Evolutionary conservation across 2,329 filamentous ascomycete species (phyloP).

Genomic region (Drechslerella coelobrocha): DNA sequence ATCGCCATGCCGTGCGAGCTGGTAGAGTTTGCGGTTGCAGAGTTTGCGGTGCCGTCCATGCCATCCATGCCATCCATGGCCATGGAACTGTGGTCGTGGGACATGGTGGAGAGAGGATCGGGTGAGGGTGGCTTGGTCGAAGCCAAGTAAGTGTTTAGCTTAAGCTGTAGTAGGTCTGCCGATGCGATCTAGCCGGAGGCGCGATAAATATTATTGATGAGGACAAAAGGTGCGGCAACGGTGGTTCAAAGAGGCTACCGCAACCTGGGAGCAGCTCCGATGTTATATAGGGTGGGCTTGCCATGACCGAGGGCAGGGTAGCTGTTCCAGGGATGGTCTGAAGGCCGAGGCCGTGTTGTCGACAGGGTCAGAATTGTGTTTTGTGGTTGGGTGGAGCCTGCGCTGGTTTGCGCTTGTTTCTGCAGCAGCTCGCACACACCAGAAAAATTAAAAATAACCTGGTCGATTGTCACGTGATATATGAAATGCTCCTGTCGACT

Average conservation of each 20-base stretch:
- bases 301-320: no score
- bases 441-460: slow-evolving; percentile 7
- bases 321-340: no score
- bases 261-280: not conserved
- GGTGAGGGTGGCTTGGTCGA: not conserved
- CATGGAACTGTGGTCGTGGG: slow-evolving; percentile 39
- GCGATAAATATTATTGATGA: not conserved
- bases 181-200: not conserved
- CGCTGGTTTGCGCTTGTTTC: slow-evolving; percentile 40
- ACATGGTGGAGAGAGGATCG: slow-evolving; percentile 16
- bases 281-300: not conserved
- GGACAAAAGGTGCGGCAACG: no score
- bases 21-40: not conserved
- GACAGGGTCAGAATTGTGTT: not conserved
- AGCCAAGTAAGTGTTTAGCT: not conserved
- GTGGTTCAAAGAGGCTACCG: not conserved
- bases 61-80: slow-evolving; percentile 6
- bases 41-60: slow-evolving; percentile 14
- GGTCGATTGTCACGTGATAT: no score
- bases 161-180: not conserved
- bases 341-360: not conserved
- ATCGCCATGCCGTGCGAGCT: slow-evolving; percentile 61
- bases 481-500: no score
- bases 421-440: slow-evolving; percentile 27
- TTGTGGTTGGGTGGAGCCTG: not conserved